Percentiles rank a stretch among this genome's conserved stretches.
Conservation (phyloP, 2,329 filamentous ascomycete species). For the Dryadomyces quercus-mongolicae region DNA sequence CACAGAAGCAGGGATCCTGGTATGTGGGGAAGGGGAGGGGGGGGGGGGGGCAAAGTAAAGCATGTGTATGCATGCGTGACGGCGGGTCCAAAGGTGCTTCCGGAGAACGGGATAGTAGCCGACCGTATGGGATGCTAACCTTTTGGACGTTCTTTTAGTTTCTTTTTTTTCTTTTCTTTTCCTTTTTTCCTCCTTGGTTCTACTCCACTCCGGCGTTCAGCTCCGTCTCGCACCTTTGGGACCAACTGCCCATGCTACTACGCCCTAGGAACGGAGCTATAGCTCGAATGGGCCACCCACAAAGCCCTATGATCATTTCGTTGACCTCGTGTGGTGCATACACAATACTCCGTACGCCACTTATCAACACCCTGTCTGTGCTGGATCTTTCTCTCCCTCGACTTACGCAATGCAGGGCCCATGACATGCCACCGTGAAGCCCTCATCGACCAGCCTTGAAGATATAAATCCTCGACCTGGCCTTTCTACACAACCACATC, state of each 20-base stretch:
- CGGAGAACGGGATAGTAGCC: not conserved
- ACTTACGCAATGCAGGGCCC: not conserved
- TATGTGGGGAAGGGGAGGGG: not conserved
- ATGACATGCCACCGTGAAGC: too few relatives aligned
- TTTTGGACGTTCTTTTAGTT: not conserved
- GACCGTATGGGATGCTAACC: not conserved
- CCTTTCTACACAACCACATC: too few relatives aligned
- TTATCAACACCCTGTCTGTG: not conserved
- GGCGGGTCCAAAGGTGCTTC: not conserved
- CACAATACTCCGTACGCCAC: not conserved
- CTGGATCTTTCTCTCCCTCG: not conserved
- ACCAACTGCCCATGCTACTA: not conserved
- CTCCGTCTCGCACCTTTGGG: not conserved
- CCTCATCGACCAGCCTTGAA: too few relatives aligned
- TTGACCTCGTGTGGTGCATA: not conserved
- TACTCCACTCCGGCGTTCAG: not conserved
- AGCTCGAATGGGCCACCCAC: not conserved
- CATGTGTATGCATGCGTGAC: not conserved
- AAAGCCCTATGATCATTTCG: not conserved
- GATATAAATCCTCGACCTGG: too few relatives aligned
- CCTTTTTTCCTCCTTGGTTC: not conserved
- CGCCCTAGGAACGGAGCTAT: not conserved
- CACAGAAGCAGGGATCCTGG: not conserved
- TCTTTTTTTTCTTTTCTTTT: not conserved
- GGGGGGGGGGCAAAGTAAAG: too few relatives aligned